Evolutionary conservation across 2,329 filamentous ascomycete genomes (phyloP).

Genomic region (Xylariales sp.): DNA sequence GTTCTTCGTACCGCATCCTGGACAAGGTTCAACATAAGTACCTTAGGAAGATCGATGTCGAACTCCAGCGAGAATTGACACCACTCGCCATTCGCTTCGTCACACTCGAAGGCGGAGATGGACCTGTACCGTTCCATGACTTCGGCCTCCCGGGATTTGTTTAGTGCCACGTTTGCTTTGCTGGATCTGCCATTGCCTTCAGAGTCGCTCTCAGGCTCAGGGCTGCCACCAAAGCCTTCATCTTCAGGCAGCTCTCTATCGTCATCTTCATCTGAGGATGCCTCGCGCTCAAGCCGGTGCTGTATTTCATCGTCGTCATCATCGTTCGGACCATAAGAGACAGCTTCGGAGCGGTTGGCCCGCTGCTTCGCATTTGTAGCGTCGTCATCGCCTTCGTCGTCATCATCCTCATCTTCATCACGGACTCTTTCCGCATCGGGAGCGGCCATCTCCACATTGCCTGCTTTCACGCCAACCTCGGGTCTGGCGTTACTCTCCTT

Average conservation of each 20-base stretch:
- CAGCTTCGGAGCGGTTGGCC: slow-evolving; percentile 73
- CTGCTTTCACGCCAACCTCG: slow-evolving; percentile 58
- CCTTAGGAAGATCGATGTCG: slow-evolving; percentile 74
- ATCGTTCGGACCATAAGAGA: slow-evolving; percentile 89
- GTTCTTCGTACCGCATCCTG: slow-evolving; percentile 74
- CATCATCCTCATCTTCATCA: slow-evolving; percentile 56
- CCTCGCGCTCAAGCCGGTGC: slow-evolving; percentile 55
- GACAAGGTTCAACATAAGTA: slow-evolving; percentile 88
- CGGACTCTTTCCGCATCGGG: slow-evolving; percentile 25
- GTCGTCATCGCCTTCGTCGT: slow-evolving; percentile 74
- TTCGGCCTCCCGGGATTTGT: slow-evolving; percentile 54
- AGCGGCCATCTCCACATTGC: slow-evolving; percentile 48
- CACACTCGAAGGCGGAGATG: slow-evolving; percentile 74
- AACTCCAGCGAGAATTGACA: slow-evolving; percentile 84
- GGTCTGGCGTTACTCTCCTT: slow-evolving; percentile 68
- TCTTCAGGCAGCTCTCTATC: slow-evolving; percentile 55
- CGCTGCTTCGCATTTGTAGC: slow-evolving; percentile 70
- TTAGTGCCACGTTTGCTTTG: slow-evolving; percentile 12
- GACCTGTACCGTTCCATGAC: slow-evolving; percentile 61
- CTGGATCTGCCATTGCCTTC: slow-evolving; percentile 22
- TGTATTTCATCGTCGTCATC: slow-evolving; percentile 82
- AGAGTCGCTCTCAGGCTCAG: slow-evolving; percentile 38
- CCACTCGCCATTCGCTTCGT: slow-evolving; percentile 67
- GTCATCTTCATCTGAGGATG: slow-evolving; percentile 52
- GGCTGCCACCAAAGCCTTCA: slow-evolving; percentile 48